Base-by-base conservation (phyloP, 2,329 filamentous ascomycete species). In the Trichophyton schoenleinii region DNA sequence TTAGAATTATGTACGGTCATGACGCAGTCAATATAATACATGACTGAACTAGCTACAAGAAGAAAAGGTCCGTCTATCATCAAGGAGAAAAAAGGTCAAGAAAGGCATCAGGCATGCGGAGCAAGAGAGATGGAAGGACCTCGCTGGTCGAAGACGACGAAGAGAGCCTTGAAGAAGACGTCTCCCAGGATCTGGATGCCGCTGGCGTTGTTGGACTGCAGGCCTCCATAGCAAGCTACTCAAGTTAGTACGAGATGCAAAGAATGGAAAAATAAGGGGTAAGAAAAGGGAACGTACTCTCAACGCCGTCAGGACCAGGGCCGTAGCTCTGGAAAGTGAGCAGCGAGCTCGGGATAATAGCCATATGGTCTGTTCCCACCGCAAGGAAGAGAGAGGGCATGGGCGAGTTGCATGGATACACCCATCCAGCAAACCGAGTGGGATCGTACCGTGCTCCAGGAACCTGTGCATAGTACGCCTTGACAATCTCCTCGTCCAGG, bases 111-210 rank as follows among this genome's bases (percentile, higher is more conserved):
- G 18, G 66, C 65, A 58, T 77, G 76, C 41, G 75, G 71, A 22
- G 80, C 83, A 65, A 85, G 73, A 31, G 80, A 80, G 48, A 85
- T 70, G 15, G 73, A 75, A 2, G 78, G 78, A 1, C 74, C 74
- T 2, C 74, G 69, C 65, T 76, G 71, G 66, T 82, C 78, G 68
- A 86, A 86, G 61, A 83, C 81, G 53, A 83, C 82, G 67, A 84
- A 83, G 65, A 83, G 77, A 3, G 81, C 75, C 72, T 81, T 83
- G 68, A 86, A 77, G 71, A 85, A 80, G 28, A 80, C 77, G 66
- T 85, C 83, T n/a, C 83, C 83, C 61, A 79, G 80, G 58, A 86
- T 81, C 41, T 79, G 77, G 66, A 86, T 78, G 1, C 73, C 71
- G 57, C 81, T 80, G 60, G 81, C 80, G 62, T 80, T 76, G 31